These are phyloP conservation scores for Gnomoniopsis smithogilvyi DNA, from an alignment of 2,329 filamentous ascomycete species.

Conservation along the genomic window DNA sequence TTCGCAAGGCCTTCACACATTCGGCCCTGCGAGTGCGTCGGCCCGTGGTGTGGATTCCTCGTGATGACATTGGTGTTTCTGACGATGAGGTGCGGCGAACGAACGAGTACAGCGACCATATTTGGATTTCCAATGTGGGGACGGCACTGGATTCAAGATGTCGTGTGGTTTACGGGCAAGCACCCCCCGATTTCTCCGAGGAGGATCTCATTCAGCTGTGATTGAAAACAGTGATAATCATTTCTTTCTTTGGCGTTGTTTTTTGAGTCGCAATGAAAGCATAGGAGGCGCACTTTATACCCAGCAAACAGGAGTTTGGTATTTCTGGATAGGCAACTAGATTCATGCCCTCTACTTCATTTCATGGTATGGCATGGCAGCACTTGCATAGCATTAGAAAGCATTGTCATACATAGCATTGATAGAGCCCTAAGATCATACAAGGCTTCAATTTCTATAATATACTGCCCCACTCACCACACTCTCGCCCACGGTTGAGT, in stretches of 20 bases:
- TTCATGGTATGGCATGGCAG: neutral
- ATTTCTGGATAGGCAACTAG: neutral
- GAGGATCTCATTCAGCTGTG: slow-evolving; percentile 80
- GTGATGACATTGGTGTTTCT: slow-evolving; percentile 84
- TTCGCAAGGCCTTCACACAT: slow-evolving; percentile 87
- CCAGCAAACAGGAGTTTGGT: neutral
- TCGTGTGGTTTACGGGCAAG: slow-evolving; percentile 77
- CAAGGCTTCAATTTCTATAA: no score
- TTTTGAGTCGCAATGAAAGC: neutral
- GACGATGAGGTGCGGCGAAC: slow-evolving; percentile 87
- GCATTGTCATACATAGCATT: neutral
- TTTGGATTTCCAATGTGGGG: slow-evolving; percentile 94
- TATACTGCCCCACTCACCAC: no score
- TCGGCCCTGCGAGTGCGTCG: slow-evolving; percentile 78
- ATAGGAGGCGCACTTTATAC: slow-evolving; percentile 2
- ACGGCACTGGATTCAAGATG: slow-evolving; percentile 82
- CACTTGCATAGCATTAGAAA: neutral
- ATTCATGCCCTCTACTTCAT: neutral
- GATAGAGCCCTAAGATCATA: neutral
- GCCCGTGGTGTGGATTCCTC: slow-evolving; percentile 90
- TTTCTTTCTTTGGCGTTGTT: neutral
- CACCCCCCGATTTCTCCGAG: slow-evolving; percentile 87
- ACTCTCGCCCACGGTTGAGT: no score
- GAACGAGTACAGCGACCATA: slow-evolving; percentile 68
- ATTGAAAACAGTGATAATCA: neutral